Evolutionary conservation across 768 basidiomycete species (phyloP).

Genomic region (Russula olivacea): DNA sequence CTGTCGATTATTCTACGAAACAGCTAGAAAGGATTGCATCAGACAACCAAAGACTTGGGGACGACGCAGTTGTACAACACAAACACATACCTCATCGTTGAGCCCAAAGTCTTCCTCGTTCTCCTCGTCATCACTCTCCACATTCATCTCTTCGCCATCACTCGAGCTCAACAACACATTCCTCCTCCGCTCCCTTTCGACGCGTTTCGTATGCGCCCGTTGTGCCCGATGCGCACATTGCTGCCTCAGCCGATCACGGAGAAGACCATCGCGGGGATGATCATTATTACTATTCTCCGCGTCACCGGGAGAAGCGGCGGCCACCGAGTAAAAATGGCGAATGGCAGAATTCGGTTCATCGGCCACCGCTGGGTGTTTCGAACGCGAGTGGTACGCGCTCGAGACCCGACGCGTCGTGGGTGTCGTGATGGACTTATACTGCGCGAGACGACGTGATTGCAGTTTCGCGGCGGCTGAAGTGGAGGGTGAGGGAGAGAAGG

Average conservation of each 20-base stretch:
- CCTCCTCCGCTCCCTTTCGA: constrained; percentile 17
- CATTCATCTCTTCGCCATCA: constrained; percentile 26
- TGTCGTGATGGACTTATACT: constrained; percentile 23
- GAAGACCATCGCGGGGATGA: neutral
- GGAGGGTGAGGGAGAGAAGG: constrained; percentile 18
- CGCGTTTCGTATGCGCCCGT: constrained; percentile 22
- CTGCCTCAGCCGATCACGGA: constrained; percentile 27
- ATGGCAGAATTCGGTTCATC: neutral
- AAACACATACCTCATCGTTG: constrained; percentile 28
- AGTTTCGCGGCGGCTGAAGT: constrained; percentile 10
- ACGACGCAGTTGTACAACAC: no score
- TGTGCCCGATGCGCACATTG: constrained; percentile 27
- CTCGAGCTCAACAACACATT: constrained; percentile 21
- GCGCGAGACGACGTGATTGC: constrained; percentile 21
- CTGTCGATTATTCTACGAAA: constrained; percentile 61
- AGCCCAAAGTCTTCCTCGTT: constrained; percentile 19
- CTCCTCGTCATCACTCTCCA: constrained; percentile 24
- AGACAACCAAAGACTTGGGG: neutral
- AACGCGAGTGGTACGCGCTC: constrained; percentile 17
- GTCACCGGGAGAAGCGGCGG: neutral
- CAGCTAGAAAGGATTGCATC: constrained; percentile 38
- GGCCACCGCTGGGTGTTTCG: neutral
- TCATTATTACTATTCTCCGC: constrained; percentile 11
- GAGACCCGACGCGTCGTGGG: constrained; percentile 16
- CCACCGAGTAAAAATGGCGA: neutral